Evolutionary conservation across 2,329 filamentous ascomycete genomes (phyloP).

Genomic region (Colletotrichum sp.): DNA sequence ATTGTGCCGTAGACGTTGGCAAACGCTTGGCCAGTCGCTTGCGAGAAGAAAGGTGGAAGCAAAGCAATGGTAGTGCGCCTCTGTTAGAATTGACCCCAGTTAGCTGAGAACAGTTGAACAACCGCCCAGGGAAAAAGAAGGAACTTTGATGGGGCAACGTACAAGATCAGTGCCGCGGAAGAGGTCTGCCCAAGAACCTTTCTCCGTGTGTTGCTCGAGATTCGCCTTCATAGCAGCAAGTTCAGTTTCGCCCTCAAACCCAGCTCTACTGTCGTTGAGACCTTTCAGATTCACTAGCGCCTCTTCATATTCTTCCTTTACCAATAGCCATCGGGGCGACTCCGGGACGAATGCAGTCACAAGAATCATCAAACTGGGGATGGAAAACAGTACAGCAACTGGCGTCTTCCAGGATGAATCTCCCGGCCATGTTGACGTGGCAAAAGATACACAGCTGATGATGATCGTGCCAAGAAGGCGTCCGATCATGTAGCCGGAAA

Average conservation of each 20-base stretch:
- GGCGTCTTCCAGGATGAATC: neutral
- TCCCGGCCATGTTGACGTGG: neutral
- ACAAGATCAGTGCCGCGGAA: neutral
- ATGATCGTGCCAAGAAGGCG: neutral
- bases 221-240: too few species aligned
- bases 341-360: neutral
- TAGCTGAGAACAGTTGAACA: neutral
- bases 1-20: neutral
- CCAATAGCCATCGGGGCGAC: neutral
- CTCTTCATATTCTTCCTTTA: neutral
- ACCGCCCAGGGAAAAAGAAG: neutral
- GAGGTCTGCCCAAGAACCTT: neutral
- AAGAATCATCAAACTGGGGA: neutral
- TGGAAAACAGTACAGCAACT: neutral
- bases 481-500: neutral
- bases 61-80: neutral
- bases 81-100: rapidly evolving
- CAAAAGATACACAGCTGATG: neutral
- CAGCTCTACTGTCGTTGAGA: neutral
- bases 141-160: neutral
- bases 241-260: neutral
- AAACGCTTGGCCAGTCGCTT: neutral
- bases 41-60: neutral
- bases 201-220: neutral
- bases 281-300: neutral